These are phyloP conservation scores for Monilinia vaccinii-corymbosi DNA, from an alignment of 2,329 filamentous ascomycete genomes.

Conservation along the genomic window DNA sequence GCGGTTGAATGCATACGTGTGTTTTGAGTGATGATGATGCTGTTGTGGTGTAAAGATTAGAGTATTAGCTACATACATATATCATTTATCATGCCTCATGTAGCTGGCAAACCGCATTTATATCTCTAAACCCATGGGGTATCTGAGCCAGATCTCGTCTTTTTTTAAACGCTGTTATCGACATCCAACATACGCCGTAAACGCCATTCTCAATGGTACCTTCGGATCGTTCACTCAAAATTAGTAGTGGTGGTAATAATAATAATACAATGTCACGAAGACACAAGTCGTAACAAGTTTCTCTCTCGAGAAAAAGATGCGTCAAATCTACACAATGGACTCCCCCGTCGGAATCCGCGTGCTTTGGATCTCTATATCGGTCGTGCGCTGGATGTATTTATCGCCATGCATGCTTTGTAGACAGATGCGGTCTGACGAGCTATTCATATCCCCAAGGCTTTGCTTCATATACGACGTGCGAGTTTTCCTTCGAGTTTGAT, in stretches of 20 bases:
- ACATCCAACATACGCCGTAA: not conserved
- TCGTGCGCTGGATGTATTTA: conserved; percentile 4
- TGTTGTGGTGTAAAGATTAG: not conserved
- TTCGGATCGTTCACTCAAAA: not conserved
- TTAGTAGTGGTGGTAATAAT: too few species aligned
- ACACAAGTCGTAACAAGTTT: not conserved
- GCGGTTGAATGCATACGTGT: not conserved
- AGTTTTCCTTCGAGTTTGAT: not conserved
- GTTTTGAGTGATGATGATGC: not conserved
- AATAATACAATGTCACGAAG: not conserved
- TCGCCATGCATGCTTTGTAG: not conserved
- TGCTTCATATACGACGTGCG: conserved; percentile 1
- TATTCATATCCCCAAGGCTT: not conserved
- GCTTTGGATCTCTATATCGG: conserved; percentile 5
- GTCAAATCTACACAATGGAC: not conserved
- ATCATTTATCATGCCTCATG: not conserved
- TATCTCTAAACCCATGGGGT: not conserved
- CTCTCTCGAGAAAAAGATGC: not conserved
- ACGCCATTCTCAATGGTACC: not conserved
- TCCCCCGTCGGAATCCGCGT: not conserved
- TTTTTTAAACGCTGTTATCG: not conserved
- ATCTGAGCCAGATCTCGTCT: not conserved
- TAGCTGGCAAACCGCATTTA: not conserved
- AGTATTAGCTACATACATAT: not conserved
- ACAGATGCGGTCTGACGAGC: not conserved